These are phyloP conservation scores for Rubus idaeus DNA, from an alignment of 306 rosid genomes.

Conservation along the genomic window DNA sequence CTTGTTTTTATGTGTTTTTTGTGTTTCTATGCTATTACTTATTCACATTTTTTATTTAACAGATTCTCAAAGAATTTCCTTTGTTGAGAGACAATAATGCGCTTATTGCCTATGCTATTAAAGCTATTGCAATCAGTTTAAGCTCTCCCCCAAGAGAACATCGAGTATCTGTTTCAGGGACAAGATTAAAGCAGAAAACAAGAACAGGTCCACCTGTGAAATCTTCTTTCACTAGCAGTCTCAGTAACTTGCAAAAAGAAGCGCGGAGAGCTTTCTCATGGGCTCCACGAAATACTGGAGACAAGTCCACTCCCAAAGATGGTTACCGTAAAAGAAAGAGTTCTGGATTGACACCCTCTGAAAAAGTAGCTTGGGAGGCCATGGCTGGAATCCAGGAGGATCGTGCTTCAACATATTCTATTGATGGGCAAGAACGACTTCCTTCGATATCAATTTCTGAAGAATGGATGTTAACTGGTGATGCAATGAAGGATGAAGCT, in stretches of 20 bases:
- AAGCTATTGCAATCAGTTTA: slow-evolving; percentile 77
- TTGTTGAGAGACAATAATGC: slow-evolving; percentile 74
- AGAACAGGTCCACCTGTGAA: slow-evolving; percentile 61
- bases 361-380: slow-evolving; percentile 95
- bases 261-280: slow-evolving; percentile 97
- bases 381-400: slow-evolving; percentile 99
- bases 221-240: slow-evolving; percentile 79
- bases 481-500: slow-evolving; percentile 64
- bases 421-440: slow-evolving; percentile 93
- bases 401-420: slow-evolving; percentile 61
- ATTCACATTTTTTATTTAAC: slow-evolving; percentile 24
- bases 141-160: slow-evolving; percentile 90
- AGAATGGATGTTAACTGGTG: slow-evolving; percentile 98
- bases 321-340: slow-evolving; percentile 88
- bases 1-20: slow-evolving; percentile 1
- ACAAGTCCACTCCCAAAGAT: slow-evolving; percentile 79
- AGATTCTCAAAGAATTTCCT: slow-evolving; percentile 93
- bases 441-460: slow-evolving; percentile 84
- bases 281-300: slow-evolving; percentile 82
- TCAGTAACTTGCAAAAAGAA: slow-evolving; percentile 92
- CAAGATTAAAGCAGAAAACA: slow-evolving; percentile 76
- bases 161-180: slow-evolving; percentile 76
- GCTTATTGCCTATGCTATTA: slow-evolving; percentile 73
- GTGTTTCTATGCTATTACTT: slow-evolving; percentile 16
- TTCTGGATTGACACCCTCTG: slow-evolving; percentile 90